A percentile compares a stretch with the other conserved stretches of the same genome.
These are phyloP conservation scores for Leishmania mexicana DNA, from an alignment of 208 protist genomes.

Conservation along the genomic window DNA sequence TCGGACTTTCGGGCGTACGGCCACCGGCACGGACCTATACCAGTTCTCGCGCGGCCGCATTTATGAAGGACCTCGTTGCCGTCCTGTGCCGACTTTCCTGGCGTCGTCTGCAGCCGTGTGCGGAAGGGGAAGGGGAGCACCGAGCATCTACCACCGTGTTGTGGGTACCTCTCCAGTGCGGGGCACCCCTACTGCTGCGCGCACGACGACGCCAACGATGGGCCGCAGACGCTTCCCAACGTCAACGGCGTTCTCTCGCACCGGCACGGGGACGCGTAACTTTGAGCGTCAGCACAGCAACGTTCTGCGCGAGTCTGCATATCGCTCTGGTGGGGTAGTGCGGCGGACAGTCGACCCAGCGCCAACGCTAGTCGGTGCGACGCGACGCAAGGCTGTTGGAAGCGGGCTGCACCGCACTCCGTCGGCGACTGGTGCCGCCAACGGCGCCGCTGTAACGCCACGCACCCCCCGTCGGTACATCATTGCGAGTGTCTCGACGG, in stretches of 20 bases:
- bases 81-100: neutral
- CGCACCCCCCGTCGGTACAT: slow-evolving; percentile 28
- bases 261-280: slow-evolving; percentile 1
- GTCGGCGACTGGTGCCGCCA: slow-evolving; percentile 6
- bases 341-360: slow-evolving; percentile 23
- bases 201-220: slow-evolving; percentile 3
- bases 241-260: slow-evolving; percentile 14
- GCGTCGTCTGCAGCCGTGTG: too few species aligned
- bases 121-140: neutral
- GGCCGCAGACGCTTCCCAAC: neutral
- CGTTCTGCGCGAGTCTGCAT: neutral
- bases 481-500: slow-evolving; percentile 29
- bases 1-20: slow-evolving; percentile 28
- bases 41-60: neutral
- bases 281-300: slow-evolving; percentile 26
- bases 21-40: slow-evolving; percentile 27
- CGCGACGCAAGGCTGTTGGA: neutral
- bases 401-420: slow-evolving; percentile 18
- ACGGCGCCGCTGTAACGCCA: slow-evolving; percentile 1
- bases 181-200: neutral
- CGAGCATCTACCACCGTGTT: neutral
- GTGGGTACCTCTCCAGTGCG: slow-evolving; percentile 1
- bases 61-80: neutral
- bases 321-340: neutral
- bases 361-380: slow-evolving; percentile 21